Base-by-base conservation (phyloP, 257 asterid species). In the Nicotiana tabacum region DNA sequence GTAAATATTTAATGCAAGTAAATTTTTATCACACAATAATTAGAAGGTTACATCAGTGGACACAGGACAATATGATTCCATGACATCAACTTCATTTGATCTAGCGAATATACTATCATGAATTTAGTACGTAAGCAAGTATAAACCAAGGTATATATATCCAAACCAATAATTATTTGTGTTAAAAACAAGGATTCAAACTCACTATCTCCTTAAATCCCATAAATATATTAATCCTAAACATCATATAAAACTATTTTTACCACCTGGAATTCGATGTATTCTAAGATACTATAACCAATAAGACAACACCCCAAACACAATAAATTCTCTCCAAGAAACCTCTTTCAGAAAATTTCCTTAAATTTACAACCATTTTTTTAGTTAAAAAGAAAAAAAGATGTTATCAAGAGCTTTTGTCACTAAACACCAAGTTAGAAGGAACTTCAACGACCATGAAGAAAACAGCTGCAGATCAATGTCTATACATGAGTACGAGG, bases 331-430 rank as follows among this genome's bases (percentile, higher is more conserved):
- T 18, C 82, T 30, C 18, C 11, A n/a, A 76, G 21, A 24, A 33
- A n/a, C 17, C 57, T 58, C 11, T 33, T 60, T 60, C 58, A 9
- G 68, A 58, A 62, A 79, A 24, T 79, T 79, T 62, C 69, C 51
- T 80, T 39, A 46, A 18, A 62, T 35, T 35, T 35, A 35, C 43
- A 15, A 4, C 5, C 5, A 57, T 35, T 15, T 30, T 57, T 37
- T 32, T 4, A 35, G 39, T 5, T 9, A 10, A 78, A 78, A 12
- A 15, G 7, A 32, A 32, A 66, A 32, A 5, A 85, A 67, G 21
- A 91, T 91, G 92, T 78, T 91, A 10, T 85, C 90, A 32, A 85
- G 94, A 67, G 92, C 91, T 29, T 85, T 88, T 72, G 82, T 55
- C 76, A 80, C 83, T 18, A 91, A 76, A 51, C 80, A 76, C 37